Conservation (phyloP, 768 basidiomycete species). For the Glaciozyma antarctica region DNA sequence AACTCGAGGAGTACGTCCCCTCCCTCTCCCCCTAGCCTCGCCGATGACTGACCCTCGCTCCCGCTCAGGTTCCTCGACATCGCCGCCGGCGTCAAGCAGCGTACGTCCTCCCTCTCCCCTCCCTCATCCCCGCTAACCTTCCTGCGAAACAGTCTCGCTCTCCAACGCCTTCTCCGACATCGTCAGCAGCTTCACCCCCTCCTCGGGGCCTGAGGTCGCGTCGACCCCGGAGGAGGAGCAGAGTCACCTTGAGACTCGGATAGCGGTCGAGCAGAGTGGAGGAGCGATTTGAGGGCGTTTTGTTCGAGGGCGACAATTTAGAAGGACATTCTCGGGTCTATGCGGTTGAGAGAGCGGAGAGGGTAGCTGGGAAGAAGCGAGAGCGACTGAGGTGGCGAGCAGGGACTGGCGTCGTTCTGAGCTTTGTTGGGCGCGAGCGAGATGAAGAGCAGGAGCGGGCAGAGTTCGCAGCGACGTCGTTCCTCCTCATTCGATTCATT, state of each 20-base stretch:
- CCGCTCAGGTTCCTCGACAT: slow-evolving; percentile 33
- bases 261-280: not conserved
- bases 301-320: too few species aligned
- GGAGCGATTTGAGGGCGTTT: not conserved
- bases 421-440: too few species aligned
- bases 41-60: not conserved
- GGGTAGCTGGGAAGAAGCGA: too few species aligned
- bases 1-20: slow-evolving; percentile 63
- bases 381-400: too few species aligned
- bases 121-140: too few species aligned
- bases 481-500: too few species aligned
- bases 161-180: slow-evolving; percentile 22
- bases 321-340: too few species aligned
- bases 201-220: not conserved
- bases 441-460: too few species aligned
- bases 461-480: too few species aligned
- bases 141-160: not conserved
- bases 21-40: not conserved
- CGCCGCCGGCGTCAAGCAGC: slow-evolving; percentile 43
- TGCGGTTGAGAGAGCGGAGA: too few species aligned
- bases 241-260: not conserved
- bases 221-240: not conserved
- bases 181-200: not conserved
- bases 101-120: slow-evolving; percentile 15
- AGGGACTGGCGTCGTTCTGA: too few species aligned